Evolutionary conservation across 2,329 filamentous ascomycete species (phyloP).

Genomic region (Sporothrix dimorphospora): DNA sequence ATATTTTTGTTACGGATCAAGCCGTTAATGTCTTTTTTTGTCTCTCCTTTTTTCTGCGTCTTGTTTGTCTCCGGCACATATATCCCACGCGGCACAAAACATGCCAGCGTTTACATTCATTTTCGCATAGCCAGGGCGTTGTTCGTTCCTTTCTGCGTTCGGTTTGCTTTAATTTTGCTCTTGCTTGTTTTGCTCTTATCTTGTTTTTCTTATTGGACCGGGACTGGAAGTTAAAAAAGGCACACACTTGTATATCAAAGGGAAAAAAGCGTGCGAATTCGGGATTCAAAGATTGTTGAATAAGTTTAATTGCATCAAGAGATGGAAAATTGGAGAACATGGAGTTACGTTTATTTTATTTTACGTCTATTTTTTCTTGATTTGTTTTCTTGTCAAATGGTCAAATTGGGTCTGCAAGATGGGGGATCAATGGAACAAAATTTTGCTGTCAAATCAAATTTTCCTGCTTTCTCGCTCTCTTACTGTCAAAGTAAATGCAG

Average conservation of each 20-base stretch:
- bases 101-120: slow-evolving; percentile 23
- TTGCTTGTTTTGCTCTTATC: neutral
- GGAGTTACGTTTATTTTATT: neutral
- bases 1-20: neutral
- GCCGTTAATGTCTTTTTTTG: slow-evolving; percentile 8
- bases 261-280: neutral
- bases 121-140: slow-evolving; percentile 28
- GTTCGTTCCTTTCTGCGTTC: slow-evolving; percentile 2
- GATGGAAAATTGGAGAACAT: slow-evolving; percentile 6
- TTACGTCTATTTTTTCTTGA: neutral
- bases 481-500: neutral
- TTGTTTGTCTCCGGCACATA: slow-evolving; percentile 11
- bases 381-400: neutral
- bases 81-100: slow-evolving; percentile 6
- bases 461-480: neutral
- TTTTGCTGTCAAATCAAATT: neutral
- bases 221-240: neutral
- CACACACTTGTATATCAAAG: neutral
- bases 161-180: neutral
- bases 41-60: neutral
- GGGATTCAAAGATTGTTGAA: neutral
- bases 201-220: neutral
- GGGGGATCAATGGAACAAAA: too few relatives aligned
- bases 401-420: too few relatives aligned
- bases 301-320: slow-evolving; percentile 20